A percentile compares a stretch with the other conserved stretches of the same genome.
These are phyloP conservation scores for Alnus rubra DNA, from an alignment of 306 rosid genomes.

Conservation along the genomic window DNA sequence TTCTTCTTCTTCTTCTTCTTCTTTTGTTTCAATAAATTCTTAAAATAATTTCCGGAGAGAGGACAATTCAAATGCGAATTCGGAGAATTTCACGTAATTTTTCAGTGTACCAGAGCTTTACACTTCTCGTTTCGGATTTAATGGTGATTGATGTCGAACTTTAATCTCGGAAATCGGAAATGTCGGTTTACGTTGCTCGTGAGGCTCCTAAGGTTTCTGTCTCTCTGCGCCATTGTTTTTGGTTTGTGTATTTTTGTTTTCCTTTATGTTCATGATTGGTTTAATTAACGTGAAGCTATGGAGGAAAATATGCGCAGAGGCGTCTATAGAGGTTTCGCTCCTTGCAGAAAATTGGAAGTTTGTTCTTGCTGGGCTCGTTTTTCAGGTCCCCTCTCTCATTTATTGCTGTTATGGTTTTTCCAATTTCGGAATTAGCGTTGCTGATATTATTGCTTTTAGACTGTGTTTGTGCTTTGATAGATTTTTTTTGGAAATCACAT, in stretches of 20 bases:
- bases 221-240: background rate
- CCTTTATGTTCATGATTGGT: background rate
- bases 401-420: background rate
- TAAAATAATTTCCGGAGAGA: background rate
- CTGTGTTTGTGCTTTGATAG: background rate
- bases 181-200: slow-evolving; percentile 34
- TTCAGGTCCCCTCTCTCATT: slow-evolving; percentile 56
- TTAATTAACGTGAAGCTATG: slow-evolving; percentile 49
- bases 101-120: background rate
- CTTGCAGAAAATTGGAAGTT: slow-evolving; percentile 81
- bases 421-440: slow-evolving; percentile 5
- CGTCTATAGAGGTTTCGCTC: slow-evolving; percentile 56
- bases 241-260: background rate
- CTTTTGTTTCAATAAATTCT: background rate
- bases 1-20: too few species aligned
- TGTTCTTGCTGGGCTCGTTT: slow-evolving; percentile 69
- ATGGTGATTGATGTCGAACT: slow-evolving; percentile 39
- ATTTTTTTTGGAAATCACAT: background rate
- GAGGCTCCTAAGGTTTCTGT: slow-evolving; percentile 41
- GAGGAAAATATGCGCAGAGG: slow-evolving; percentile 77
- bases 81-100: background rate
- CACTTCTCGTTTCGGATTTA: background rate
- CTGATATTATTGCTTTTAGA: background rate
- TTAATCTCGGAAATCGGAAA: slow-evolving; percentile 19
- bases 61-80: slow-evolving; percentile 2